Evolutionary conservation across 2,329 filamentous ascomycete species (phyloP), one percentile per base, ranked within the genome.

Genomic region (Pestalotiopsis sp.): DNA sequence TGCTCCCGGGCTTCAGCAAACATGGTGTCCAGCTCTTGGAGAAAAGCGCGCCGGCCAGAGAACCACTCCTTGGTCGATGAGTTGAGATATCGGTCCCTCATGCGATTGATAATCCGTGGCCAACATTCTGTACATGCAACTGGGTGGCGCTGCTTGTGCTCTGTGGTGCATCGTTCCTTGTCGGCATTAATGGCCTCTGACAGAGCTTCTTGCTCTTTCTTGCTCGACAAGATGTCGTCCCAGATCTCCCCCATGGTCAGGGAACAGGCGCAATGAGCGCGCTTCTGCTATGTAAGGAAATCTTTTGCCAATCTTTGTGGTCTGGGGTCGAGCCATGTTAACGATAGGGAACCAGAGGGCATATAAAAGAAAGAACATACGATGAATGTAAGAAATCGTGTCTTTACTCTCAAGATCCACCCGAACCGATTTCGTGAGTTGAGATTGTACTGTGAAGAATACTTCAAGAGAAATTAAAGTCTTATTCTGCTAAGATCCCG

Each of bases 51-150:
- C 39, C 86, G 79, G 60, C 82, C 81, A 2, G 83, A 79, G 74
- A 88, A 88, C 87, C 87, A 89, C 74, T 87, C 85, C 72, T 79
- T 74, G 17, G 75, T 75, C 13, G 76, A 71, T 6, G 76, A 74
- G 55, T 78, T 75, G 17, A 80, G 72, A 69, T 82, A 85, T 55
- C 80, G 79, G 65, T 78, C 76, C 67, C 80, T 75, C 74, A 89
- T 79, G 41, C 80, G 79, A 41, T 85, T 82, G 57, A 89, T 73
- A 4, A 86, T 76, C 66, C 83, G 80, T 23, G 76, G 76, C 76
- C 84, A 87, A 74, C 86, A 88, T 27, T 80, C 77, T 11, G 80
- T 72, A 72, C 86, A 89, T 59, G 86, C 80, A 7, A 80, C 71
- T 14, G 85, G 76, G 63, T 83, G 80, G 58, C 73, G 74, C 71